Base-by-base conservation (phyloP, 192 early-diverging fungal species). In the Chytriomyces confervae region DNA sequence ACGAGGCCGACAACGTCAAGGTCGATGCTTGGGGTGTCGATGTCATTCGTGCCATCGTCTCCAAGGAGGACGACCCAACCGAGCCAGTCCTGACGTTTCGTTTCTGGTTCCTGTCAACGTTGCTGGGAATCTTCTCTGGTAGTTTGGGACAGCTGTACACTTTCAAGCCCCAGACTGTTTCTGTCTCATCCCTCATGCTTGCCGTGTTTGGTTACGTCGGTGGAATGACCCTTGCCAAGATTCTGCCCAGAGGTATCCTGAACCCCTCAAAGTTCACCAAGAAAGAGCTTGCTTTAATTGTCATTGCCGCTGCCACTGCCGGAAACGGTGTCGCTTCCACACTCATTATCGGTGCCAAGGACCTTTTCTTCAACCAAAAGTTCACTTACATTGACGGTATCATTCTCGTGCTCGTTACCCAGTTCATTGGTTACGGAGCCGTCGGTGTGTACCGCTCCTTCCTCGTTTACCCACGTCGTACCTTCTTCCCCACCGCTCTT, bases 401-500 rank as follows among this genome's bases (percentile, higher is more conserved):
- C 65, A 46, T 46, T 82, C 86, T 69, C 23, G 44, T 69, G 6
- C 48, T 69, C 7, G 13, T 13, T 16, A 45, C 66, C 9, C 66
- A 69, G 75, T 68, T 83, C 62, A 80, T 91, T 77, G 88, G 86
- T 27, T 90, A 87, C 62, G 88, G 90, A 50, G 78, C 89, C 81
- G 92, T 86, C 66, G 93, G 89, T 68, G 79, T 90, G n/a, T 86
- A 85, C 64, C 90, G 91, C 46, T 88, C 89, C 27, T 91, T 88
- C 77, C 86, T 96, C 16, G 94, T 96, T 5, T 90, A 92, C 61
- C 94, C 94, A 20, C 86, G 93, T 6, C 80, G 87, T 10, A 93
- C 94, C 91, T 88, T 93, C 65, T 97, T 92, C 93, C 94, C 94
- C 5, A 74, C 87, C 2, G 91, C 87, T 50, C 83, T 97, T 51